These are phyloP conservation scores for Acanthamoeba royreba DNA, from an alignment of 208 protist genomes.

Conservation along the genomic window DNA sequence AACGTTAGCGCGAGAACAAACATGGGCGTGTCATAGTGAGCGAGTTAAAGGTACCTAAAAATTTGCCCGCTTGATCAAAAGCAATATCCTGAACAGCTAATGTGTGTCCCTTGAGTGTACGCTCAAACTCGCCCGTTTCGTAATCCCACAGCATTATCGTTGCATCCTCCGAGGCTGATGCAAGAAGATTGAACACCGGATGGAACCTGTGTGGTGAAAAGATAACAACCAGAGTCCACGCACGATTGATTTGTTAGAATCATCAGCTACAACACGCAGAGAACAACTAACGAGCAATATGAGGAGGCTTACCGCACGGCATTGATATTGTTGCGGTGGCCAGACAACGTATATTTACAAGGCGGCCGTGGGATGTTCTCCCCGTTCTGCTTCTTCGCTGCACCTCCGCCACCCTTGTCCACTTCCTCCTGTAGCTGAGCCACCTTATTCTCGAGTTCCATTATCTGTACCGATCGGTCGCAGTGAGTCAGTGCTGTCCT, in stretches of 20 bases:
- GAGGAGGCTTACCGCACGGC: background rate
- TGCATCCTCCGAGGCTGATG: slow-evolving; percentile 73
- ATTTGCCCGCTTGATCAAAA: slow-evolving; percentile 70
- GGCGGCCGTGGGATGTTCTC: slow-evolving; percentile 70
- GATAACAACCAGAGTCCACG: too few relatives aligned
- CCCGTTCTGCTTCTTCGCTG: slow-evolving; percentile 24
- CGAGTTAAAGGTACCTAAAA: slow-evolving; percentile 59
- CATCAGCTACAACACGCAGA: too few relatives aligned
- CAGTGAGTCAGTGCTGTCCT: too few relatives aligned
- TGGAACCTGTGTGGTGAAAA: slow-evolving; percentile 70
- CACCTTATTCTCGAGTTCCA: slow-evolving; percentile 67
- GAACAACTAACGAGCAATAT: background rate
- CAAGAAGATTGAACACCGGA: slow-evolving; percentile 68
- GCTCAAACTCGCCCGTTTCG: slow-evolving; percentile 80
- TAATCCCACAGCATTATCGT: slow-evolving; percentile 81
- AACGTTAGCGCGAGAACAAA: background rate
- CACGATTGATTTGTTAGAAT: too few relatives aligned
- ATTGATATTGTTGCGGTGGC: slow-evolving; percentile 61
- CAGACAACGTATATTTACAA: slow-evolving; percentile 59
- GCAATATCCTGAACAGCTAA: slow-evolving; percentile 76
- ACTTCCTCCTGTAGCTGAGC: slow-evolving; percentile 64
- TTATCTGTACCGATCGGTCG: slow-evolving; percentile 32
- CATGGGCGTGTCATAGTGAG: background rate
- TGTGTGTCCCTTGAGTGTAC: slow-evolving; percentile 80
- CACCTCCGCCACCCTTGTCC: background rate